Evolutionary conservation across 2,329 filamentous ascomycete species (phyloP).

Genomic region (Didymella keratinophila): DNA sequence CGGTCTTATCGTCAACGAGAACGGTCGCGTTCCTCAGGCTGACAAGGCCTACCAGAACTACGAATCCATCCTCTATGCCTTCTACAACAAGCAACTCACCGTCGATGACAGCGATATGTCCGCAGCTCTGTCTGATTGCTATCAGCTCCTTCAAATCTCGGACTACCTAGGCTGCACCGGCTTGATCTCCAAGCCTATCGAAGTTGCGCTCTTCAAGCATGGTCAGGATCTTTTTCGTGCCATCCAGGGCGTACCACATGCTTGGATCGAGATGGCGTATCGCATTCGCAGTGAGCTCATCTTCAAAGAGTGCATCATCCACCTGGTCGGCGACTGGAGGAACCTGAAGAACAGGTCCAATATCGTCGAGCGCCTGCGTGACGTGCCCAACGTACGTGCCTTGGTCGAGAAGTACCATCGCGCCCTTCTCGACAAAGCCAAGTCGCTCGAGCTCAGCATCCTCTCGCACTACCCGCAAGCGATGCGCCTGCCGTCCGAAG

Average conservation of each 20-base stretch:
- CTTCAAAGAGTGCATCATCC: constrained; percentile 57
- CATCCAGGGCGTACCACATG: constrained; percentile 53
- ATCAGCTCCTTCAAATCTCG: constrained; percentile 55
- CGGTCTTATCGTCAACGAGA: constrained; percentile 45
- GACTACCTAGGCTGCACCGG: constrained; percentile 56
- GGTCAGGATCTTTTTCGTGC: constrained; percentile 57
- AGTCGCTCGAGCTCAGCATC: constrained; percentile 39
- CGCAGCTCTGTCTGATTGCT: constrained; percentile 51
- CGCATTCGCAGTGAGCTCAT: constrained; percentile 57
- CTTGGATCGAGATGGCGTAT: constrained; percentile 57
- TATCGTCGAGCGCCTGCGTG: constrained; percentile 26
- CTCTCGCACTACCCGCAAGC: constrained; percentile 39
- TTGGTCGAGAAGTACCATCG: constrained; percentile 46
- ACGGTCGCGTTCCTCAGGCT: constrained; percentile 43
- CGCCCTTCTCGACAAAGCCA: constrained; percentile 35
- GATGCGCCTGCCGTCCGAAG: constrained; percentile 36
- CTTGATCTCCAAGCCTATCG: constrained; percentile 56
- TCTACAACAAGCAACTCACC: constrained; percentile 55
- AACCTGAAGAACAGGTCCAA: constrained; percentile 15
- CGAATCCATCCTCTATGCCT: constrained; percentile 55
- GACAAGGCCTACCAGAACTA: constrained; percentile 47
- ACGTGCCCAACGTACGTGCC: constrained; percentile 31
- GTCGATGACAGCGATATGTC: constrained; percentile 53
- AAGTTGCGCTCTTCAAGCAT: constrained; percentile 57
- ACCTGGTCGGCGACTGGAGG: constrained; percentile 55